Evolutionary conservation across 2,329 filamentous ascomycete species (phyloP).

Genomic region (Scleromitrula shiraiana): DNA sequence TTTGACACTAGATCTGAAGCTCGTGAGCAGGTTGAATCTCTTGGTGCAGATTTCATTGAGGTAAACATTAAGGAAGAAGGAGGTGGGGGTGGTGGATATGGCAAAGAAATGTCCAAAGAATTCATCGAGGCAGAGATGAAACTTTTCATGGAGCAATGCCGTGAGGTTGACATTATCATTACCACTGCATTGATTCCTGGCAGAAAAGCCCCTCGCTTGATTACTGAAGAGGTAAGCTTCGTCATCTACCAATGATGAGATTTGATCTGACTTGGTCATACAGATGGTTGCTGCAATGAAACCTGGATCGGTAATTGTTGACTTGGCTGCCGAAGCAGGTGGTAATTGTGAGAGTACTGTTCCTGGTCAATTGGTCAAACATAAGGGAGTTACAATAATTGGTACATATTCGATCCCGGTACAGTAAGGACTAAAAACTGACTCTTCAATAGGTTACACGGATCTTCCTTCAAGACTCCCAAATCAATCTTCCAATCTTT

Average conservation of each 20-base stretch:
- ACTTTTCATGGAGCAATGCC: slow-evolving; percentile 78
- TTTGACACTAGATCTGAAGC: slow-evolving; percentile 88
- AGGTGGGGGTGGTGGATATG: slow-evolving; percentile 76
- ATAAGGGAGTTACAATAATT: slow-evolving; percentile 77
- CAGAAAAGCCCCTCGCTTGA: slow-evolving; percentile 72
- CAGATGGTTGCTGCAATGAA: slow-evolving; percentile 60
- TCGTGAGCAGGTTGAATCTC: slow-evolving; percentile 80
- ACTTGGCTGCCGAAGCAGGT: slow-evolving; percentile 79
- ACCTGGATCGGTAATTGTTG: slow-evolving; percentile 80
- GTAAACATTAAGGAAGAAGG: slow-evolving; percentile 81
- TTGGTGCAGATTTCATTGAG: slow-evolving; percentile 85
- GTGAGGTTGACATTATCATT: slow-evolving; percentile 86
- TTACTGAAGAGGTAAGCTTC: slow-evolving; percentile 55
- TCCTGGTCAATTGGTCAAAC: slow-evolving; percentile 59
- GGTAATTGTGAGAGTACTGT: slow-evolving; percentile 81
- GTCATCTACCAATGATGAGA: slow-evolving; percentile 32
- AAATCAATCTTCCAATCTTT: slow-evolving; percentile 81
- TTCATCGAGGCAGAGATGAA: slow-evolving; percentile 93
- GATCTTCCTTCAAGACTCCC: slow-evolving; percentile 80
- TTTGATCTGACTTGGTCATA: not conserved
- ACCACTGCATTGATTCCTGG: slow-evolving; percentile 89
- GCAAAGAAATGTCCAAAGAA: slow-evolving; percentile 89
- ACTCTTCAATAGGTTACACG: slow-evolving; percentile 54
- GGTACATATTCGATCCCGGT: too few relatives aligned
- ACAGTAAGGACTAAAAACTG: too few relatives aligned